A percentile compares a stretch with the other conserved stretches of the same genome.
Evolutionary conservation across 768 basidiomycete species (phyloP).

Genomic region (Botryobasidium botryosum): DNA sequence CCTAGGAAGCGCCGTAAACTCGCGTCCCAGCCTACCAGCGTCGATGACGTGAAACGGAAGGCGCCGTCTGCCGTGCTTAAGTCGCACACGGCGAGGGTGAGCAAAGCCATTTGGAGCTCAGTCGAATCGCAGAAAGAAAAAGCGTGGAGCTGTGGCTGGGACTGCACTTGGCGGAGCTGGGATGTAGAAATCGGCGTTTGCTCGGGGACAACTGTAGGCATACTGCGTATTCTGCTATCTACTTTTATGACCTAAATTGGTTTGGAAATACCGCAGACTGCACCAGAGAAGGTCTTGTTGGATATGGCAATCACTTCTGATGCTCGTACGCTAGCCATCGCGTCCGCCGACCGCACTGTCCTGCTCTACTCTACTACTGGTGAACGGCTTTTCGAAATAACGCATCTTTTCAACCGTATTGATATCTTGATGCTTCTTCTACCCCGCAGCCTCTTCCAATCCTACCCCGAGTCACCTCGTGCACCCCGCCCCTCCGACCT

Average conservation of each 20-base stretch:
- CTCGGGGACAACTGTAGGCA: slow-evolving; percentile 46
- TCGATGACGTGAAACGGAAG: slow-evolving; percentile 30
- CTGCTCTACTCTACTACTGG: slow-evolving; percentile 42
- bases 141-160: slow-evolving; percentile 72
- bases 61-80: slow-evolving; percentile 59
- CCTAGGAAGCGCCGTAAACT: slow-evolving; percentile 52
- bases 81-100: slow-evolving; percentile 71
- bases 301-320: slow-evolving; percentile 33
- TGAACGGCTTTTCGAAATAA: slow-evolving; percentile 23
- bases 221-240: background rate
- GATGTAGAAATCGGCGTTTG: slow-evolving; percentile 67
- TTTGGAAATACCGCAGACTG: slow-evolving; percentile 27
- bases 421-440: background rate
- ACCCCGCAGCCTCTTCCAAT: slow-evolving; percentile 15
- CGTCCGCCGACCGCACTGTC: slow-evolving; percentile 61
- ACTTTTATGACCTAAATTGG: background rate
- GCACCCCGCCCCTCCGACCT: slow-evolving; percentile 54
- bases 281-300: slow-evolving; percentile 60
- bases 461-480: slow-evolving; percentile 29
- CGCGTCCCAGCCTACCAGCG: slow-evolving; percentile 20
- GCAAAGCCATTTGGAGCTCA: slow-evolving; percentile 43
- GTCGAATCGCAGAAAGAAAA: slow-evolving; percentile 17
- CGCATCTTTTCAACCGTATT: background rate
- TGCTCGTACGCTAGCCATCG: slow-evolving; percentile 33
- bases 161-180: slow-evolving; percentile 82